Percentiles rank a stretch among this genome's conserved stretches.
phyloP scores from a whole-genome alignment of 768 basidiomycete species.

The Coprinellus aureogranulatus region DNA sequence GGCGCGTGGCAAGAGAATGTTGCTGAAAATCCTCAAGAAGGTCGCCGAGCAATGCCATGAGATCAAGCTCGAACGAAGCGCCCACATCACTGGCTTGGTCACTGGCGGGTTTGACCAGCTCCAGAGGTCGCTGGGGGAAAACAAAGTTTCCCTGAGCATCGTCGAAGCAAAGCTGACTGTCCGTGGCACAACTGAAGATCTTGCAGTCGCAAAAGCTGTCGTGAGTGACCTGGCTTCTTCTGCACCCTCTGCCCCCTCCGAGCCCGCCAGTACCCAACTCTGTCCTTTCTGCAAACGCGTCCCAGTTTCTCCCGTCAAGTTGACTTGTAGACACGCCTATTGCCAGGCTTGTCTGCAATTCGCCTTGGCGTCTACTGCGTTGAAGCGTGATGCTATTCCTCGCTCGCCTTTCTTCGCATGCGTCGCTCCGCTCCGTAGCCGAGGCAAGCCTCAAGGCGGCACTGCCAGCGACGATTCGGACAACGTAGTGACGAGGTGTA shows the following conservation, averaged over 20 bases:
- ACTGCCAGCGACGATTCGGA: constrained; percentile 15
- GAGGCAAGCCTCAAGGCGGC: too few relatives aligned
- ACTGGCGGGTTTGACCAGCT: constrained; percentile 36
- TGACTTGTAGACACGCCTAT: constrained; percentile 52
- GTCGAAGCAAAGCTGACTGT: constrained; percentile 39
- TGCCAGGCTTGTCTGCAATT: constrained; percentile 49
- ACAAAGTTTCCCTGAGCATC: constrained; percentile 44
- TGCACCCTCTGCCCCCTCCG: not conserved
- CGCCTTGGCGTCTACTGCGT: constrained; percentile 34
- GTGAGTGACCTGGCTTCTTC: constrained; percentile 20
- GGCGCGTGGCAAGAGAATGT: constrained; percentile 25
- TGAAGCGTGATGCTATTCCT: constrained; percentile 9
- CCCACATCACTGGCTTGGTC: constrained; percentile 36
- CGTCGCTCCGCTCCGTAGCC: not conserved
- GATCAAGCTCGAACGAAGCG: constrained; percentile 30
- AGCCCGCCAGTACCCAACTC: not conserved
- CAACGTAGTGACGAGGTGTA: constrained; percentile 21
- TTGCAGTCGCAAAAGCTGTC: constrained; percentile 24
- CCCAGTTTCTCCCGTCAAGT: constrained; percentile 29
- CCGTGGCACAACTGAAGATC: constrained; percentile 33
- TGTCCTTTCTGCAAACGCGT: constrained; percentile 43
- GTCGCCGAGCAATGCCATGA: constrained; percentile 34
- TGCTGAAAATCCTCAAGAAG: constrained; percentile 39
- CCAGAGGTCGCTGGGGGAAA: constrained; percentile 38
- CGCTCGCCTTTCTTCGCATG: constrained; percentile 2